Evolutionary conservation across 2,329 filamentous ascomycete species (phyloP), one percentile per base, ranked within the genome.

Genomic region (Raffaelea albimanens): DNA sequence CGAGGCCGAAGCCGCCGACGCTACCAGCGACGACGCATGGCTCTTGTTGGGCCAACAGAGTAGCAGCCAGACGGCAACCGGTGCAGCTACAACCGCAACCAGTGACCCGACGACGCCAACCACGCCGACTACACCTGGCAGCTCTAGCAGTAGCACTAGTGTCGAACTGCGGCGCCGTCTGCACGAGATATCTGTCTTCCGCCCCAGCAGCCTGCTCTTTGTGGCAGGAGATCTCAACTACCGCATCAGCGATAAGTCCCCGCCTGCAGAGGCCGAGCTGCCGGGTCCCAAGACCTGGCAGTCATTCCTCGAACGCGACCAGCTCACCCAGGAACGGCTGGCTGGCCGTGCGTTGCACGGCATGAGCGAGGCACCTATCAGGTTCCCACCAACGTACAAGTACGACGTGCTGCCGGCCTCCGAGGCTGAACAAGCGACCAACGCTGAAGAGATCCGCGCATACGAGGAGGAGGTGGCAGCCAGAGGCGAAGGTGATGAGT

Each of bases 151-250:
- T 13, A 7, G 13, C 34, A 5, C 3, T 22, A 43, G 48, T 4
- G 46, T n/a, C 16, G 43, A 46, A 9, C 48, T 59, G 2, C 51
- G 57, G 45, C 50, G 51, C 23, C 52, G 50, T 29, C 65, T 81
- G 3, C 73, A 78, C 55, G 63, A 75, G 53, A 67, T 79, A 38
- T 80, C 80, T 31, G 78, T 97, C 48, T 96, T 90, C 68, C 79
- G 77, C 44, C 80, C 87, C 1, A 76, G 74, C 3, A 82, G 82
- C 3, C 82, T 95, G 61, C 71, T 96, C 1, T 95, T 97, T 62
- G 72, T 97, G 42, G 85, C 83, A 0, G 93, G 93, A 21, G 93
- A 98, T 63, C 75, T 98, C 51, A 98, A 98, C 70, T 98, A 98
- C 66, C 85, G 93, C 55, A 94, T 91, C 18, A 80, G 82, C 8